These are phyloP conservation scores for Aristolochia fimbriata DNA, from an alignment of 164 flowering plant species.

Conservation along the genomic window DNA sequence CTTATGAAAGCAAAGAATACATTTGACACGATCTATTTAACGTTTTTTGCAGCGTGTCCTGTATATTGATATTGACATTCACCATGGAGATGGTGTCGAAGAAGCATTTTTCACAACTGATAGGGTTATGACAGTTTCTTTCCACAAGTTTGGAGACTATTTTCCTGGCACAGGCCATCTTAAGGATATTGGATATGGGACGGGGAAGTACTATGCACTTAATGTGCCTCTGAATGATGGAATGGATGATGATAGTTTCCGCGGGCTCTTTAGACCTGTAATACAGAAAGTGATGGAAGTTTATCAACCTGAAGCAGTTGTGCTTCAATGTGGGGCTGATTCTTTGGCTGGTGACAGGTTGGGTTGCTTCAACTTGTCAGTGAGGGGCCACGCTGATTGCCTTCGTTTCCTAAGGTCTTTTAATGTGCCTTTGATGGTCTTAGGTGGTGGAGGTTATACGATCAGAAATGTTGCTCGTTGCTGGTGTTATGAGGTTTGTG, in stretches of 20 bases:
- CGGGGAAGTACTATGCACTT: slow-evolving; percentile 73
- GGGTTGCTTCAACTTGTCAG: slow-evolving; percentile 91
- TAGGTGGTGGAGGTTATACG: slow-evolving; percentile 96
- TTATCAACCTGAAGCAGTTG: slow-evolving; percentile 87
- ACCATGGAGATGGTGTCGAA: slow-evolving; percentile 93
- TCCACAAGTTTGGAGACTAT: slow-evolving; percentile 81
- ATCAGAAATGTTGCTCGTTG: slow-evolving; percentile 94
- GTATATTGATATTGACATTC: slow-evolving; percentile 78
- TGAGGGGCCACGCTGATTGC: slow-evolving; percentile 91
- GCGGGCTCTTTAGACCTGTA: slow-evolving; percentile 58
- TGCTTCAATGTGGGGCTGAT: slow-evolving; percentile 95
- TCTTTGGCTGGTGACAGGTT: slow-evolving; percentile 83
- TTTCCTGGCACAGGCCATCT: slow-evolving; percentile 89
- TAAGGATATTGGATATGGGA: slow-evolving; percentile 49
- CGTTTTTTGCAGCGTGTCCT: slow-evolving; percentile 60
- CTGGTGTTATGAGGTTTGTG: slow-evolving; percentile 90
- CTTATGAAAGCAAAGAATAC: not conserved
- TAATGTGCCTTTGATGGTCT: slow-evolving; percentile 84
- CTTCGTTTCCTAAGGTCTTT: slow-evolving; percentile 73
- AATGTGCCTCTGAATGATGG: slow-evolving; percentile 91
- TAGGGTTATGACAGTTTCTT: slow-evolving; percentile 87
- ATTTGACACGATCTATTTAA: not conserved
- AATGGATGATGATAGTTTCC: slow-evolving; percentile 77
- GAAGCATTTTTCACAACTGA: slow-evolving; percentile 86
- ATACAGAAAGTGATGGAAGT: slow-evolving; percentile 82